Conservation (phyloP, 257 asterid species). For the Linaria vulgaris region DNA sequence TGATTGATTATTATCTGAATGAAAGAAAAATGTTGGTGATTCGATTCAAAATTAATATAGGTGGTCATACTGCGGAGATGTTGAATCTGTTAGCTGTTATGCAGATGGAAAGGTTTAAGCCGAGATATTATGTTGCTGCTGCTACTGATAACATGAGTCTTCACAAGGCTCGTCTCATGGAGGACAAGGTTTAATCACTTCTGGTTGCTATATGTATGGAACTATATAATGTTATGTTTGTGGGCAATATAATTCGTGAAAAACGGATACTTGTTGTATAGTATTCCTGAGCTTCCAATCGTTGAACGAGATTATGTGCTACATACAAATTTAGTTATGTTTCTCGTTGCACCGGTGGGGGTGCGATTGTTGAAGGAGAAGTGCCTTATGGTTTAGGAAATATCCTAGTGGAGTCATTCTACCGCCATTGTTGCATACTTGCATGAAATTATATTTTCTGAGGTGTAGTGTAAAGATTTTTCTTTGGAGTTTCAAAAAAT, state of each 20-base stretch:
- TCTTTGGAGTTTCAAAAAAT: too few species aligned
- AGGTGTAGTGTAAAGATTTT: neutral
- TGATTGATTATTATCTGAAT: neutral
- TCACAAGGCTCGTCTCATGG: slow-evolving; percentile 74
- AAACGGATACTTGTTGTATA: neutral
- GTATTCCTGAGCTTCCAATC: neutral
- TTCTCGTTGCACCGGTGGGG: too few species aligned
- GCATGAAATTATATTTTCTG: neutral
- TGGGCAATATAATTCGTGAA: slow-evolving; percentile 5
- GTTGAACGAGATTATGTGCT: too few species aligned
- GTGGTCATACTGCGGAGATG: slow-evolving; percentile 99
- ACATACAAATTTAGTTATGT: too few species aligned
- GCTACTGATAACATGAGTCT: slow-evolving; percentile 97
- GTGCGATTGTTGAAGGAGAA: too few species aligned
- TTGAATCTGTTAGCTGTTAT: slow-evolving; percentile 64
- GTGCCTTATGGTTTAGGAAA: too few species aligned
- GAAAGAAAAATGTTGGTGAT: neutral
- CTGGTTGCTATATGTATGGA: neutral
- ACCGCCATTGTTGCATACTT: too few species aligned
- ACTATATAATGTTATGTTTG: neutral
- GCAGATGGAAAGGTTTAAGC: slow-evolving; percentile 63
- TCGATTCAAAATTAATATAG: slow-evolving; percentile 41
- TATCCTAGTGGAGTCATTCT: too few species aligned
- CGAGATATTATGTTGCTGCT: slow-evolving; percentile 84
- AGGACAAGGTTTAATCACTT: slow-evolving; percentile 52